Evolutionary conservation across 139 green algal species (phyloP).

Genomic region (Micractinium sp.): DNA sequence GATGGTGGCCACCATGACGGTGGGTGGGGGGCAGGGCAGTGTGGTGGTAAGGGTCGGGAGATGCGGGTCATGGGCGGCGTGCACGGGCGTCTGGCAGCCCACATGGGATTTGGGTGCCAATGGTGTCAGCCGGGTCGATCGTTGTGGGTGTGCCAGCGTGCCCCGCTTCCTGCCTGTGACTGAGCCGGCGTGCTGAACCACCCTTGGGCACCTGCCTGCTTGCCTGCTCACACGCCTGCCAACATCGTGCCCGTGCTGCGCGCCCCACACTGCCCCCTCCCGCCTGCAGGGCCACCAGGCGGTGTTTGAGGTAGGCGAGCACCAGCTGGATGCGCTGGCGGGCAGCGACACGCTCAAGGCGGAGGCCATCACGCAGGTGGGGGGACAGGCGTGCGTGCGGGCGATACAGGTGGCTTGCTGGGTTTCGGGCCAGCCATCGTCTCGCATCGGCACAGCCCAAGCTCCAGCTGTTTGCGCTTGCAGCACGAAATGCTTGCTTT

Average conservation of each 20-base stretch:
- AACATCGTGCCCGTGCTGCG: too few relatives aligned
- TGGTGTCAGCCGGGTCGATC: background rate
- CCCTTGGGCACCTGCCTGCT: background rate
- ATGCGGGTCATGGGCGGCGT: background rate
- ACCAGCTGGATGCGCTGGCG: conserved; percentile 66
- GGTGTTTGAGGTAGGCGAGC: conserved; percentile 64
- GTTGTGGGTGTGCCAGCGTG: too few relatives aligned
- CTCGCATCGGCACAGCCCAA: too few relatives aligned
- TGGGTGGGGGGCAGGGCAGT: background rate
- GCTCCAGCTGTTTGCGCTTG: background rate
- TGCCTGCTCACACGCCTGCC: background rate
- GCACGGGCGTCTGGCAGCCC: background rate
- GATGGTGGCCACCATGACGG: conserved; percentile 70
- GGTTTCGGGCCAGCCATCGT: too few relatives aligned
- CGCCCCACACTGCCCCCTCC: too few relatives aligned
- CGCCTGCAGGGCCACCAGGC: conserved; percentile 42
- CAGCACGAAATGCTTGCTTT: too few relatives aligned
- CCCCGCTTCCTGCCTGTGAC: too few relatives aligned
- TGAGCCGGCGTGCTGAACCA: background rate
- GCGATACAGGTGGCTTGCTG: too few relatives aligned
- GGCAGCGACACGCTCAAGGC: conserved; percentile 59
- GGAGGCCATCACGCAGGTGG: conserved; percentile 49
- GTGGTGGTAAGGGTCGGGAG: background rate
- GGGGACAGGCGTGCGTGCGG: too few relatives aligned
- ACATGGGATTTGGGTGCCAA: background rate